A percentile compares a stretch with the other conserved stretches of the same genome.
These are phyloP conservation scores for Tephrocybe sp. DNA, from an alignment of 768 basidiomycete species.

Conservation along the genomic window DNA sequence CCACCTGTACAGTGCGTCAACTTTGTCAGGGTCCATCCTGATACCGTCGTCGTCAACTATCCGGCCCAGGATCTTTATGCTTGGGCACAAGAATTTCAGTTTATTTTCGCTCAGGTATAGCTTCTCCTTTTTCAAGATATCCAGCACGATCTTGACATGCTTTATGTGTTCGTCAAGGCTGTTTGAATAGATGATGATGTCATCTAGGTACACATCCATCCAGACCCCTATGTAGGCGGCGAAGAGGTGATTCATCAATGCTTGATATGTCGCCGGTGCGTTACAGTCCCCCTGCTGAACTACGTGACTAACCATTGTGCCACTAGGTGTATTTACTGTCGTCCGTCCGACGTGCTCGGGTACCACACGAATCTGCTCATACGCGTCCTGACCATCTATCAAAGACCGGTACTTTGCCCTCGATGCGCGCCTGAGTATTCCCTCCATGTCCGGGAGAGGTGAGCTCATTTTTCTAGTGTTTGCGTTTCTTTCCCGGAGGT, in stretches of 20 bases:
- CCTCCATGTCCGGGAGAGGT: slow-evolving; percentile 1
- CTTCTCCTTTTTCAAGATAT: neutral
- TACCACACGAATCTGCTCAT: slow-evolving; percentile 8
- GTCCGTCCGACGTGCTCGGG: neutral
- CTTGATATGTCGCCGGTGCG: neutral
- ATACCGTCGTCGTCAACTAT: neutral
- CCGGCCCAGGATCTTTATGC: neutral
- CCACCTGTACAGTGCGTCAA: neutral
- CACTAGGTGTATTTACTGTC: slow-evolving; percentile 7
- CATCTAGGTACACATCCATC: neutral
- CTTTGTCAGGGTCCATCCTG: neutral
- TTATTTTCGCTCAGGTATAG: neutral
- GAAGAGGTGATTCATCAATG: slow-evolving; percentile 6
- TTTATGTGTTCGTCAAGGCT: neutral
- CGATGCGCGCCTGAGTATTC: neutral
- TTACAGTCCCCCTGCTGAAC: slow-evolving; percentile 3
- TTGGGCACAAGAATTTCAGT: neutral
- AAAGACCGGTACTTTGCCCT: neutral
- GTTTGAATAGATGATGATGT: neutral
- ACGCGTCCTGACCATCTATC: slow-evolving; percentile 7
- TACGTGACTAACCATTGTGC: slow-evolving; percentile 2
- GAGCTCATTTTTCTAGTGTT: slow-evolving; percentile 8
- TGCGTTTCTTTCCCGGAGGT: neutral
- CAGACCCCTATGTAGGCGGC: slow-evolving; percentile 1
- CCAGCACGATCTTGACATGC: neutral